phyloP scores from a whole-genome alignment of 139 green algal species.

The Mychonastes homosphaera region DNA sequence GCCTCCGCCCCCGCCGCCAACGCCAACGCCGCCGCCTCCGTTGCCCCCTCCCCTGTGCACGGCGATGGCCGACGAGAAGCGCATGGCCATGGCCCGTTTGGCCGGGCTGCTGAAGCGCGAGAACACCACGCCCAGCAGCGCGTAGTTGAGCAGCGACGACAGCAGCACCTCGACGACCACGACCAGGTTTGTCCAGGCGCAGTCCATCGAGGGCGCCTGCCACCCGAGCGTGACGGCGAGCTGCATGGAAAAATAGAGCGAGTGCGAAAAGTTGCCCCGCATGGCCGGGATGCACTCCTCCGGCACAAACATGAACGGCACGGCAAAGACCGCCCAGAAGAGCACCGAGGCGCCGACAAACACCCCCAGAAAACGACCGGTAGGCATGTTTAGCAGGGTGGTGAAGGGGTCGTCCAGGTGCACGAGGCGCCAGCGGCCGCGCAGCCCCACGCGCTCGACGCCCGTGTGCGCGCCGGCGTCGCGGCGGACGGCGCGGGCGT shows the following conservation, averaged over 20 bases:
- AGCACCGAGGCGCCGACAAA: constrained; percentile 8
- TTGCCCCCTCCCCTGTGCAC: too few relatives aligned
- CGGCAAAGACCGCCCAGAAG: constrained; percentile 8
- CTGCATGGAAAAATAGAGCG: constrained; percentile 11
- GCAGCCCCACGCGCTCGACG: constrained; percentile 2
- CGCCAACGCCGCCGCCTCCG: neutral
- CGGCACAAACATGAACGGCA: constrained; percentile 14
- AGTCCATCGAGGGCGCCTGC: neutral
- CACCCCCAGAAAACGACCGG: constrained; percentile 1
- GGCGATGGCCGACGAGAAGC: neutral
- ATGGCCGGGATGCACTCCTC: constrained; percentile 12
- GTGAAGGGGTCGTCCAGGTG: constrained; percentile 9
- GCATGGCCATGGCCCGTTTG: neutral
- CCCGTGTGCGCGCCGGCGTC: neutral
- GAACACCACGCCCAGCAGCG: constrained; percentile 17
- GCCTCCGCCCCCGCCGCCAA: neutral
- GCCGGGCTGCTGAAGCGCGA: neutral
- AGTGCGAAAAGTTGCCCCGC: neutral
- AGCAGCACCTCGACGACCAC: constrained; percentile 13
- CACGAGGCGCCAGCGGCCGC: neutral
- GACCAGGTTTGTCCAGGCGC: constrained; percentile 2
- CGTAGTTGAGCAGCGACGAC: constrained; percentile 18
- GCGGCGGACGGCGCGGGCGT: neutral
- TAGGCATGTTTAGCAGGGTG: constrained; percentile 8
- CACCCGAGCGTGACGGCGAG: constrained; percentile 13